phyloP scores from a whole-genome alignment of 163 green algal species.

The Chlamydomonas reinhardtii region DNA sequence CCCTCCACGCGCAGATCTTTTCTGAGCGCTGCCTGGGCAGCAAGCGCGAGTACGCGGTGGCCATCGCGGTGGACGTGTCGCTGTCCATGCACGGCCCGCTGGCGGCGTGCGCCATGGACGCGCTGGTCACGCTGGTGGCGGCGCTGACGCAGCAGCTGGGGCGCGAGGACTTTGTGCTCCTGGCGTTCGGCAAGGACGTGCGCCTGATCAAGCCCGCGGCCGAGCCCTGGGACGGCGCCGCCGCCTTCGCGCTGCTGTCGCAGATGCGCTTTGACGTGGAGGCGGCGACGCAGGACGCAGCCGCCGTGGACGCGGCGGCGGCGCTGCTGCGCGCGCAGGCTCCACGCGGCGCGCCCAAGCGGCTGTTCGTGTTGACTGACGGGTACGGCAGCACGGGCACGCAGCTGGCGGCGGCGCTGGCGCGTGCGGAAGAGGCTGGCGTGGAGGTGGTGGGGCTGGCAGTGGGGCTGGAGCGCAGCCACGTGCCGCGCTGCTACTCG shows the following conservation, averaged over 20 bases:
- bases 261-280: constrained; percentile 21
- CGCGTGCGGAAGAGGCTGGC: constrained; percentile 14
- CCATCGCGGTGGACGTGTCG: constrained; percentile 57
- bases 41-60: constrained; percentile 50
- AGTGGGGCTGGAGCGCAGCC: constrained; percentile 54
- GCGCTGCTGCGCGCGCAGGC: constrained; percentile 4
- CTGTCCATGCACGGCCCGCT: constrained; percentile 58
- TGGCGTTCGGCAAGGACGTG: constrained; percentile 49
- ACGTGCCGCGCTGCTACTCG: constrained; percentile 53
- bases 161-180: constrained; percentile 45
- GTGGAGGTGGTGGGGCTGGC: constrained; percentile 33
- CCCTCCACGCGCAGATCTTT: constrained; percentile 37
- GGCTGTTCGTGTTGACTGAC: constrained; percentile 59
- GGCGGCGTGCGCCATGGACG: constrained; percentile 42
- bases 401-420: constrained; percentile 48
- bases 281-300: neutral
- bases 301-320: constrained; percentile 20
- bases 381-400: constrained; percentile 56
- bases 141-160: constrained; percentile 43
- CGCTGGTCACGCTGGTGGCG: constrained; percentile 40
- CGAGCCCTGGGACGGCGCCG: constrained; percentile 46
- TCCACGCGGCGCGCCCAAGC: constrained; percentile 18
- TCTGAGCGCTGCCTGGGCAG: constrained; percentile 44
- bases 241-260: constrained; percentile 14
- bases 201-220: constrained; percentile 53